Conservation (phyloP, 2,329 filamentous ascomycete genomes). For the Neofusicoccum laricinum region DNA sequence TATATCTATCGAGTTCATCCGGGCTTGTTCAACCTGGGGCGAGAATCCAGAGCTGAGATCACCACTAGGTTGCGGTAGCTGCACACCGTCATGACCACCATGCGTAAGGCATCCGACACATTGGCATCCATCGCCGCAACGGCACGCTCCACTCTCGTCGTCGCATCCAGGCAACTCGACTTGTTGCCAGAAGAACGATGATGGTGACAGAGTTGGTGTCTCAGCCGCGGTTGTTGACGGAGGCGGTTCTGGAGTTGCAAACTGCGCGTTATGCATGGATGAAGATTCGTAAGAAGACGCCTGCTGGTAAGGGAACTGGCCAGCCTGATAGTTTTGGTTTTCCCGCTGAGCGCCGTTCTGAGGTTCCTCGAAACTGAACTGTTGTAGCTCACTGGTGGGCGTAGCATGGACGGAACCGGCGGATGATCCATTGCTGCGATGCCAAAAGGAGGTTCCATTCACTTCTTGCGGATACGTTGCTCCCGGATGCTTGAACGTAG, state of each 20-base stretch:
- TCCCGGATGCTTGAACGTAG: neutral
- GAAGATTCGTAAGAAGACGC: neutral
- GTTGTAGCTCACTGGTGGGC: conserved; percentile 19
- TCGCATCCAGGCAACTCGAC: conserved; percentile 42
- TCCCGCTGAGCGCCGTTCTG: neutral
- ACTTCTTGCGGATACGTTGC: conserved; percentile 1
- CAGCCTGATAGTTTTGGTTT: neutral
- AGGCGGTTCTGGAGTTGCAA: neutral
- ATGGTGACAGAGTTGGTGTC: conserved; percentile 33
- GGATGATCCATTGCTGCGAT: neutral
- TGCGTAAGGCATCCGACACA: conserved; percentile 55
- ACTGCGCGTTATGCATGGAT: neutral
- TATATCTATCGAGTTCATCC: conserved; percentile 1
- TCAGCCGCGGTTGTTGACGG: conserved; percentile 14
- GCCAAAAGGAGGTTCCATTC: neutral
- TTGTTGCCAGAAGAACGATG: conserved; percentile 37
- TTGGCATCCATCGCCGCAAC: conserved; percentile 51
- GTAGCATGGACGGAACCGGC: conserved; percentile 19
- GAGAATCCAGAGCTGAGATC: neutral
- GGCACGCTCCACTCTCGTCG: conserved; percentile 49
- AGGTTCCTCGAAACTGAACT: conserved; percentile 18
- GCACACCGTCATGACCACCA: conserved; percentile 47
- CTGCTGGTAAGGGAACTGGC: neutral
- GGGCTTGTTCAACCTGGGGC: neutral
- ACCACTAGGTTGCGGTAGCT: conserved; percentile 22